A percentile compares a stretch with the other conserved stretches of the same genome.
Evolutionary conservation across 2,329 filamentous ascomycete genomes (phyloP).

Genomic region (Beauveria asiatica): DNA sequence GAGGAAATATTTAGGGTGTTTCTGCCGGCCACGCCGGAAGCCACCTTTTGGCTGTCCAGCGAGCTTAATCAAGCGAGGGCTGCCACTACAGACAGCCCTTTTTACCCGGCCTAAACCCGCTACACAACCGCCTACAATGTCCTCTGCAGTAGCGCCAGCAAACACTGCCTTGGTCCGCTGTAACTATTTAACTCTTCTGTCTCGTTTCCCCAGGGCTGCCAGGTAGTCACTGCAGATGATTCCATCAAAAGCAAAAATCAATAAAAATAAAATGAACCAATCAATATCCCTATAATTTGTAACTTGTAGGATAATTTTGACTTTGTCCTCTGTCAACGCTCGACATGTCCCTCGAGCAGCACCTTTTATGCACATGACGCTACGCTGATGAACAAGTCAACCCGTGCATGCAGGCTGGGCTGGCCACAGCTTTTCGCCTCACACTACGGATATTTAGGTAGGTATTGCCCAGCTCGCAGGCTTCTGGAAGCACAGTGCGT

Average conservation of each 20-base stretch:
- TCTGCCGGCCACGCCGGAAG: background rate
- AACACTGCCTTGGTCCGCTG: background rate
- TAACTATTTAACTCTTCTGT: background rate
- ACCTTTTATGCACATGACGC: background rate
- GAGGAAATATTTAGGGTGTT: too few species aligned
- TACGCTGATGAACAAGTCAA: background rate
- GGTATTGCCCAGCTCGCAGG: background rate
- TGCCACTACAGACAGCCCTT: background rate
- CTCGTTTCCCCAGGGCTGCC: background rate
- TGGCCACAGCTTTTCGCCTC: background rate
- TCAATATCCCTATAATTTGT: background rate
- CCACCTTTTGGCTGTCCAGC: background rate
- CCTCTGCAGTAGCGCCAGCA: background rate
- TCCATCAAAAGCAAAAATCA: background rate
- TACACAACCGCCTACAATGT: background rate
- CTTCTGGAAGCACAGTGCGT: slow-evolving; percentile 7
- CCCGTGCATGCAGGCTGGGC: background rate
- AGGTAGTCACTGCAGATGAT: background rate
- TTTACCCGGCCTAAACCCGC: slow-evolving; percentile 1
- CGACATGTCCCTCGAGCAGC: background rate
- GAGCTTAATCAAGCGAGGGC: background rate
- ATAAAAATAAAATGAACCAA: background rate
- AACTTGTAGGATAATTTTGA: background rate
- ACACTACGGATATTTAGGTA: too few species aligned
- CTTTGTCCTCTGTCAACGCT: background rate